phyloP scores from a whole-genome alignment of 108 stramenopile species.

The Cylindrotheca closterium region DNA sequence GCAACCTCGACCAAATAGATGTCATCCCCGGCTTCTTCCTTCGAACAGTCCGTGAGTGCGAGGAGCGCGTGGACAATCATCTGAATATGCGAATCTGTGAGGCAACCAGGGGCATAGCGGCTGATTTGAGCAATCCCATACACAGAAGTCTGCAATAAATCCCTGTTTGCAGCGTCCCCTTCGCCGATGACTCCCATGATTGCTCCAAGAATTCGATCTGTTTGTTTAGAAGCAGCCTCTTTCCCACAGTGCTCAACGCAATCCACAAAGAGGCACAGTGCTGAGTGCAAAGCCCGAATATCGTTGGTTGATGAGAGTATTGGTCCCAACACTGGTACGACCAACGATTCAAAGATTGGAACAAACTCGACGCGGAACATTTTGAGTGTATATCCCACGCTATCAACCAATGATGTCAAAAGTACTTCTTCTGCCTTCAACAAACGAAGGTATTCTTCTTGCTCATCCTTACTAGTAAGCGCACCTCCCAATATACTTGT shows the following conservation, averaged over 20 bases:
- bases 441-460: constrained; percentile 48
- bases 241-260: constrained; percentile 76
- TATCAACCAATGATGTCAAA: constrained; percentile 76
- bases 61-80: constrained; percentile 29
- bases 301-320: constrained; percentile 43
- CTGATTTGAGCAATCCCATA: constrained; percentile 78
- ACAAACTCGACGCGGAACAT: constrained; percentile 49
- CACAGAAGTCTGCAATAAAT: constrained; percentile 59
- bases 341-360: constrained; percentile 51
- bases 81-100: constrained; percentile 29
- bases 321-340: constrained; percentile 59
- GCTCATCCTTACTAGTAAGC: constrained; percentile 61
- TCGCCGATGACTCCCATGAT: constrained; percentile 48
- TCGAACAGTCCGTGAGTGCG: constrained; percentile 22
- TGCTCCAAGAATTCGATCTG: constrained; percentile 45
- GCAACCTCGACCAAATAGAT: constrained; percentile 54
- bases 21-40: constrained; percentile 41
- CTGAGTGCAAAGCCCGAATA: constrained; percentile 59
- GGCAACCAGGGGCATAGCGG: constrained; percentile 52
- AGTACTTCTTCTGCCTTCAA: constrained; percentile 48
- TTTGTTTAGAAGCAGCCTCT: constrained; percentile 50
- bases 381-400: constrained; percentile 80
- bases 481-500: constrained; percentile 26
- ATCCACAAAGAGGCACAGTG: constrained; percentile 81
- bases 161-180: constrained; percentile 40